Base-by-base conservation (phyloP, 2,329 filamentous ascomycete genomes). In the Endoconidiophora polonica region DNA sequence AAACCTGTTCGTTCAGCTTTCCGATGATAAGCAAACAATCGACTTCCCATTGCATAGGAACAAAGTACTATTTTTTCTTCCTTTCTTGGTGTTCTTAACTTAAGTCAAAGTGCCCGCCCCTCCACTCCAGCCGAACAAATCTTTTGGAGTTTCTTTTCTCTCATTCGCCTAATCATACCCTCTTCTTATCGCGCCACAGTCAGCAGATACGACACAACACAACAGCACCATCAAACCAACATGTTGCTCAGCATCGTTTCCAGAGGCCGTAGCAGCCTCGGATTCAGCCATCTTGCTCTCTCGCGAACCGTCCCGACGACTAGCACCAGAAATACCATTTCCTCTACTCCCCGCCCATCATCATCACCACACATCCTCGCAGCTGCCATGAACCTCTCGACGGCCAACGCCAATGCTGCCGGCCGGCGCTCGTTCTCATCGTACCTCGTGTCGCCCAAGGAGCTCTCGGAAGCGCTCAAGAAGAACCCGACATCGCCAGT, bases 391-490 rank as follows among this genome's bases (percentile, higher is more conserved):
- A n/a, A 22, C 12, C 44, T 52, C 23, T 48, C 50, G 14, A 20
- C 44, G 23, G 46, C 45, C 16, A 18, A 18, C 16, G 16, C 16
- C 2, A 18, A 18, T 18, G 16, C 16, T 18, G 16, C 16, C 37
- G n/a, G 18, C 22, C n/a, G 26, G 12, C 51, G 47, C 44, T 46
- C 55, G 18, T 80, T 94, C 61, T 81, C 79, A 53, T 84, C 82
- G 49, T 96, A 94, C 64, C 73, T 96, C 55, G 82, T 98, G 60
- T 81, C 85, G 2, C 90, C 91, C 1, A 75, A 78, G 54, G 82
- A 95, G 65, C 79, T 96, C 52, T 67, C 81, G 60, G 76, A 83
- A 56, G 88, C 87, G 47, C 73, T 98, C 47, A 81, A 83, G 65
- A 83, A 82, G 67, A 93, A 90, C 63, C 76, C 86, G 3, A 76